Conservation (phyloP, 164 flowering plant species). For the Berberis vulgaris region DNA sequence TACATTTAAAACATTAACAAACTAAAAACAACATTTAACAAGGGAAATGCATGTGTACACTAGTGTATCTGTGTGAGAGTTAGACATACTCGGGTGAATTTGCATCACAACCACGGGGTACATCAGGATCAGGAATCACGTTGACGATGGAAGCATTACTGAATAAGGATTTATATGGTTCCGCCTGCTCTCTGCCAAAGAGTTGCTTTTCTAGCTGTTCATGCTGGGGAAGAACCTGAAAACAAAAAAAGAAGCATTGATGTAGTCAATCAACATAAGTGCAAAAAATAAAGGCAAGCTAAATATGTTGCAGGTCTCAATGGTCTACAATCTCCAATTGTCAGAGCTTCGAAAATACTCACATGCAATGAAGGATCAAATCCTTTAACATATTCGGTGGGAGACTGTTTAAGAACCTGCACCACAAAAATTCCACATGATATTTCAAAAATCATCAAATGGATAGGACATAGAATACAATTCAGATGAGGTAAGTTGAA, state of each 20-base stretch:
- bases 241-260: constrained; percentile 2
- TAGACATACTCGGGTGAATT: constrained; percentile 68
- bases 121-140: constrained; percentile 79
- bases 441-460: not conserved
- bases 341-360: constrained; percentile 26
- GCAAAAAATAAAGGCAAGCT: not conserved
- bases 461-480: not conserved
- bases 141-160: constrained; percentile 43
- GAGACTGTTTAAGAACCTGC: constrained; percentile 69
- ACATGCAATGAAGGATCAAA: constrained; percentile 75
- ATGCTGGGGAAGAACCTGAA: constrained; percentile 38
- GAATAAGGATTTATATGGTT: constrained; percentile 37
- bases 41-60: too few species aligned
- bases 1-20: not conserved
- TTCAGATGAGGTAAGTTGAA: not conserved
- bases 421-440: not conserved
- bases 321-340: not conserved
- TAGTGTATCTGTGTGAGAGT: not conserved
- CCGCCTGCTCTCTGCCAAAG: constrained; percentile 32
- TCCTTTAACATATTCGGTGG: constrained; percentile 48
- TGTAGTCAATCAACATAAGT: not conserved
- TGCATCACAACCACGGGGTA: constrained; percentile 59
- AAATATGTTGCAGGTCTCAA: not conserved
- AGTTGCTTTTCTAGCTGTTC: constrained; percentile 77
- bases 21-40: not conserved